Percentiles rank a stretch among this genome's conserved stretches.
These are phyloP conservation scores for Ilyonectria destructans DNA, from an alignment of 2,329 filamentous ascomycete genomes.

Conservation along the genomic window DNA sequence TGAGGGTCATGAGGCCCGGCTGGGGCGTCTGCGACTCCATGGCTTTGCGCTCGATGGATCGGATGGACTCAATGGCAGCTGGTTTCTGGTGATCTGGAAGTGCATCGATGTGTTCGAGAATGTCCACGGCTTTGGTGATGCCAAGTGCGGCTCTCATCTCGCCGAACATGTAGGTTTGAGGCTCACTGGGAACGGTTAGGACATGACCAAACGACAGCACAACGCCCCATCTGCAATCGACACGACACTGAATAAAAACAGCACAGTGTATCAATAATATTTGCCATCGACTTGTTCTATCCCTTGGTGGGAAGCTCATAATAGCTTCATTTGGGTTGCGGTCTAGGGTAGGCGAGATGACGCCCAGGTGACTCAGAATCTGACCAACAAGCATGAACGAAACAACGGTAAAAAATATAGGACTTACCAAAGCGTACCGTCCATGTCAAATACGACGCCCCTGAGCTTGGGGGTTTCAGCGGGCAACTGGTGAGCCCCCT, in stretches of 20 bases:
- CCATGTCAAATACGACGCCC: conserved; percentile 90
- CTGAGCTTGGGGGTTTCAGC: conserved; percentile 64
- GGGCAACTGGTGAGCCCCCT: conserved; percentile 50
- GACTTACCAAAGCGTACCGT: conserved; percentile 91
- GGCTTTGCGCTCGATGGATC: conserved; percentile 83
- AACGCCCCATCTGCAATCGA: rapidly evolving
- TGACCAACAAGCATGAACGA: background rate
- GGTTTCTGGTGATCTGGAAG: conserved; percentile 76
- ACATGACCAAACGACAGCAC: background rate
- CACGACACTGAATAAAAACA: background rate
- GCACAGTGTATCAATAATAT: background rate
- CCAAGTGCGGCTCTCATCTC: conserved; percentile 85
- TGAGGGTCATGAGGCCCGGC: conserved; percentile 82
- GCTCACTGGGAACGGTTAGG: conserved; percentile 71
- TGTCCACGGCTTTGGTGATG: conserved; percentile 83
- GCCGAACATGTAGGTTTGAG: conserved; percentile 95
- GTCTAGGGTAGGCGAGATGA: background rate
- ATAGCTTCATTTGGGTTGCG: background rate
- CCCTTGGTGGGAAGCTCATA: background rate
- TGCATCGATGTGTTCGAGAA: conserved; percentile 88
- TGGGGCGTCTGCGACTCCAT: conserved; percentile 88
- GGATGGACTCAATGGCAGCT: conserved; percentile 81
- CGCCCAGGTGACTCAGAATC: background rate
- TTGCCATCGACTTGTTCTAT: background rate
- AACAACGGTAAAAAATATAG: conserved; percentile 10